Base-by-base conservation (phyloP, 2,329 filamentous ascomycete genomes). In the Pseudogymnoascus sp. region DNA sequence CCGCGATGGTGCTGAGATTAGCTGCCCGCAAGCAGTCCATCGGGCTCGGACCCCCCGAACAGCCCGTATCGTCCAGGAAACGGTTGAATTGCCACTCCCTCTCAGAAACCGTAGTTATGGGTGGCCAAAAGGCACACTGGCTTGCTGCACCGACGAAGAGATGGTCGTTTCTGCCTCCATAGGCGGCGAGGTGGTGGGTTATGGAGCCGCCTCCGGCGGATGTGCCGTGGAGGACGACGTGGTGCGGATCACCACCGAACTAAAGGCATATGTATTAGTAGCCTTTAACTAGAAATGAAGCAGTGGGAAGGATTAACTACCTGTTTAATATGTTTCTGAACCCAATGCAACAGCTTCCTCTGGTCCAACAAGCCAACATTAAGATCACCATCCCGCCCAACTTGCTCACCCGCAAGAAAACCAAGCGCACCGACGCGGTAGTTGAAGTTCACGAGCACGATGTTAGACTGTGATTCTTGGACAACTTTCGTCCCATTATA, bases 351-450 rank as follows among this genome's bases (percentile, higher is more conserved):
- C 2, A 82, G 76, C 25, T 82, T 78, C 16, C 84, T 78, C 73
- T 89, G 85, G 68, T 90, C 87, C 2, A 88, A 76, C 6, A 89
- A 72, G 0, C 87, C 87, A 1, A 76, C 83, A 69, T 90, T 89
- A 7, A 88, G 76, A 59, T 81, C 78, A 0, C 86, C 86, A 66
- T 84, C 75, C 4, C 75, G 70, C 38, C 79, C 78, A 8, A 89
- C 77, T 31, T 80, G 75, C 40, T 84, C 79, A 56, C 84, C 81
- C 0, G 84, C 81, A 1, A 89, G 77, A 67, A 89, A 89, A 0
- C 86, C 87, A 68, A 82, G 82, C 0, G 83, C 74, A 0, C 84
- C 85, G 5, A 89, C 82, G 5, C 86, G 80, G 69, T 87, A 87
- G 73, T 86, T 85, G 71, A 87, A 85, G 68, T 82, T 82, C 59